Conservation (phyloP, 2,329 filamentous ascomycete species). For the Aspergillus jensenii region DNA sequence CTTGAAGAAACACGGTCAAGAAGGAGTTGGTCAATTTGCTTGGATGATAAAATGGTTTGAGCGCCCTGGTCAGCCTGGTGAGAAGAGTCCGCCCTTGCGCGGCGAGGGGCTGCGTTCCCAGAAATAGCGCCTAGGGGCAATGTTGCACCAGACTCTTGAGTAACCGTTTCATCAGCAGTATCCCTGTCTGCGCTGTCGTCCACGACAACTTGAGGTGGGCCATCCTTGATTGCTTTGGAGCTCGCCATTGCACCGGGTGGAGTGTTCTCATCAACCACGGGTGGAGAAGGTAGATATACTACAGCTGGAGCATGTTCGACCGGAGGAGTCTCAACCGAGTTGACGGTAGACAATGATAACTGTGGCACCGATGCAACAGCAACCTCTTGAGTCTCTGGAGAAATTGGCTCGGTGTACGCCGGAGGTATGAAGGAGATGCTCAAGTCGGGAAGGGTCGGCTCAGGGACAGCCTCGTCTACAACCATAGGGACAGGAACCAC, state of each 20-base stretch:
- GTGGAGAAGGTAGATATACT: slow-evolving; percentile 16
- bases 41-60: slow-evolving; percentile 81
- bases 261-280: slow-evolving; percentile 25
- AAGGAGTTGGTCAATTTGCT: slow-evolving; percentile 76
- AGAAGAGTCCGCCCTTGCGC: slow-evolving; percentile 26
- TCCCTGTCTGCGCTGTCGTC: slow-evolving; percentile 65
- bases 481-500: background rate
- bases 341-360: slow-evolving; percentile 43
- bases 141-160: slow-evolving; percentile 31
- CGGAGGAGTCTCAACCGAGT: slow-evolving; percentile 48
- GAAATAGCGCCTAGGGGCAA: slow-evolving; percentile 63
- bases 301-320: slow-evolving; percentile 35
- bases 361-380: slow-evolving; percentile 28
- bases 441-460: slow-evolving; percentile 21
- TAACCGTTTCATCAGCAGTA: slow-evolving; percentile 39
- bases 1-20: slow-evolving; percentile 50
- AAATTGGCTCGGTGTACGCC: slow-evolving; percentile 34
- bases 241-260: slow-evolving; percentile 21
- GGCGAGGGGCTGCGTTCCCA: slow-evolving; percentile 50
- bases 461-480: slow-evolving; percentile 11
- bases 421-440: slow-evolving; percentile 30
- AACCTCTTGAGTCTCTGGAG: slow-evolving; percentile 20
- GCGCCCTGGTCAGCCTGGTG: slow-evolving; percentile 68
- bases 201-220: slow-evolving; percentile 53
- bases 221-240: slow-evolving; percentile 18